Percentiles rank a stretch among this genome's conserved stretches.
Evolutionary conservation across 169 alveolate genomes (phyloP).

Genomic region (Cryptosporidium ubiquitum): DNA sequence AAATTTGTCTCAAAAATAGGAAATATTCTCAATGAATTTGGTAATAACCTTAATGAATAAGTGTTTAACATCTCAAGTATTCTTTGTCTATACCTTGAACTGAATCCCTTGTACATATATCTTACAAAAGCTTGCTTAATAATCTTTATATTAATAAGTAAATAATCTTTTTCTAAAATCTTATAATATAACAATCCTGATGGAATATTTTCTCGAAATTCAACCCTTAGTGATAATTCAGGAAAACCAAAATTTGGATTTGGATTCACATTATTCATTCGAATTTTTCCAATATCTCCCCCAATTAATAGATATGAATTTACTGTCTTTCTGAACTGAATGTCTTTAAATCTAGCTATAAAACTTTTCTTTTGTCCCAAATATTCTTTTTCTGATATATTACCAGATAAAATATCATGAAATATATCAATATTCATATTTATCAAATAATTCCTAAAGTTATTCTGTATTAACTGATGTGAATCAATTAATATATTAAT

Average conservation of each 20-base stretch:
- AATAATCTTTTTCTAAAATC: slow-evolving; percentile 13
- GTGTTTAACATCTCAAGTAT: slow-evolving; percentile 43
- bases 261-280: background rate
- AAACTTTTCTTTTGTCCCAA: background rate
- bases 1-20: slow-evolving; percentile 8
- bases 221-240: background rate
- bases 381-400: slow-evolving; percentile 6
- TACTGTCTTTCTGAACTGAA: background rate
- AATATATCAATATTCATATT: slow-evolving; percentile 4
- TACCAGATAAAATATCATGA: slow-evolving; percentile 6
- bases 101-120: slow-evolving; percentile 48
- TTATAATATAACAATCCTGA: slow-evolving; percentile 44
- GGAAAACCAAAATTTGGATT: background rate
- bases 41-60: slow-evolving; percentile 39
- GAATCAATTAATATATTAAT: slow-evolving; percentile 30
- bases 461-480: slow-evolving; percentile 13
- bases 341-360: slow-evolving; percentile 9
- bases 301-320: slow-evolving; percentile 7
- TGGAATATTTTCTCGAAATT: slow-evolving; percentile 7
- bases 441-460: slow-evolving; percentile 9
- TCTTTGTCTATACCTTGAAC: slow-evolving; percentile 43
- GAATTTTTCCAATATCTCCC: background rate
- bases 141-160: slow-evolving; percentile 21
- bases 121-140: slow-evolving; percentile 45
- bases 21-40: slow-evolving; percentile 27